Conservation (phyloP, 176 grass and related monocot genomes). For the Aegilops sharonensis region DNA sequence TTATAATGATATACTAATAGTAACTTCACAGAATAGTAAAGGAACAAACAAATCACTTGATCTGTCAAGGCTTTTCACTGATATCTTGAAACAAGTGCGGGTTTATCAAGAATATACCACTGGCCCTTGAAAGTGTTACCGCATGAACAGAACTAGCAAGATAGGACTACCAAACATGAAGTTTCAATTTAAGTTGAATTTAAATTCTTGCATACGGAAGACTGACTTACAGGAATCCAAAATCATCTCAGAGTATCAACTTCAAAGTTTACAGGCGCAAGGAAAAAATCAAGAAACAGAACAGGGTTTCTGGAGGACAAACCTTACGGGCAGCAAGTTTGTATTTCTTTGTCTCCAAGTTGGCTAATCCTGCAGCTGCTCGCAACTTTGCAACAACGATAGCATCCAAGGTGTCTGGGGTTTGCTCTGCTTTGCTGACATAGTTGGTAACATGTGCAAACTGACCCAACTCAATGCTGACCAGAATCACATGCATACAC, state of each 20-base stretch:
- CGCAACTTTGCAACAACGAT: slow-evolving; percentile 58
- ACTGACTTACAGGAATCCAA: neutral
- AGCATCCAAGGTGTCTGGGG: slow-evolving; percentile 55
- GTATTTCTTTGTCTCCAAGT: slow-evolving; percentile 91
- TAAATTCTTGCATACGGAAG: neutral
- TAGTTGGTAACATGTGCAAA: slow-evolving; percentile 89
- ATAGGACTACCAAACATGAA: neutral
- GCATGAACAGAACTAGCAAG: slow-evolving; percentile 2
- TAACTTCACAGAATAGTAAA: neutral
- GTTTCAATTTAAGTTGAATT: neutral
- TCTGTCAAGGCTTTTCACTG: neutral
- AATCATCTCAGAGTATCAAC: neutral
- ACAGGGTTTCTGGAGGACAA: slow-evolving; percentile 2
- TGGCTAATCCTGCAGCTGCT: slow-evolving; percentile 80
- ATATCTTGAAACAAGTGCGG: neutral
- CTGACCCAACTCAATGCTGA: slow-evolving; percentile 88
- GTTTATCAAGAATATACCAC: neutral
- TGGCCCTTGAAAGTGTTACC: neutral
- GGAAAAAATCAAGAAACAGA: neutral
- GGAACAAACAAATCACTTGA: neutral
- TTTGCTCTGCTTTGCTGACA: slow-evolving; percentile 87
- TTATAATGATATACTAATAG: neutral
- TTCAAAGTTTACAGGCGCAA: neutral
- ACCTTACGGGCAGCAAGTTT: slow-evolving; percentile 97
- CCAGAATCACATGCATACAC: slow-evolving; percentile 95